These are phyloP conservation scores for Colletotrichum sp. DNA, from an alignment of 2,329 filamentous ascomycete species.

Conservation along the genomic window DNA sequence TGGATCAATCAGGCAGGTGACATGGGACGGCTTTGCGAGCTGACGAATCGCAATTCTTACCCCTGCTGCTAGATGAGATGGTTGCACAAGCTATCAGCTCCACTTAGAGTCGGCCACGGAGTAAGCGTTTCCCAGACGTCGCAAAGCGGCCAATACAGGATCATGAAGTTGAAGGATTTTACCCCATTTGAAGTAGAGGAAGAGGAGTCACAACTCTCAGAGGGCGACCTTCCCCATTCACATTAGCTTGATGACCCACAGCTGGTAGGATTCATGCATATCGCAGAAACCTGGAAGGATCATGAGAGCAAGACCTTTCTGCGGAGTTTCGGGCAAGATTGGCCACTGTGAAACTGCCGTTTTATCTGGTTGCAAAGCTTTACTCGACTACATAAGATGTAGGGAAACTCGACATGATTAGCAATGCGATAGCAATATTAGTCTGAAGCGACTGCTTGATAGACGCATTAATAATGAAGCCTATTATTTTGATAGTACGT, in stretches of 20 bases:
- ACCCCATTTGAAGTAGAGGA: neutral
- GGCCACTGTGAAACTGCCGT: neutral
- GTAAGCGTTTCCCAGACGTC: neutral
- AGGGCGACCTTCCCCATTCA: slow-evolving; percentile 10
- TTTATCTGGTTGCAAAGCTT: neutral
- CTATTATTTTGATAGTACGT: neutral
- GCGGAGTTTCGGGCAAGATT: neutral
- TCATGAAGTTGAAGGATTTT: neutral
- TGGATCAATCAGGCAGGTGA: slow-evolving; percentile 12
- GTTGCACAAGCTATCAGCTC: neutral
- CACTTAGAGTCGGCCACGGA: neutral
- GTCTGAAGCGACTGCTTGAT: neutral
- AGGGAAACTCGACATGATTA: neutral
- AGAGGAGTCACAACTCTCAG: neutral
- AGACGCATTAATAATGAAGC: neutral
- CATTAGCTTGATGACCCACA: slow-evolving; percentile 1
- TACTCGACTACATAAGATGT: neutral
- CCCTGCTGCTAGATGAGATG: neutral
- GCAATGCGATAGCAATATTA: neutral
- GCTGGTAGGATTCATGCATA: neutral
- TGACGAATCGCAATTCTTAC: neutral
- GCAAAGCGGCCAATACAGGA: neutral
- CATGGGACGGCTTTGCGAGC: neutral
- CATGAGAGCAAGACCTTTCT: neutral
- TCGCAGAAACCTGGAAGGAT: neutral